Evolutionary conservation across 176 grass and related monocot genomes (phyloP), one percentile per base, ranked within the genome.

Genomic region (Ampelocalamus luodianensis): DNA sequence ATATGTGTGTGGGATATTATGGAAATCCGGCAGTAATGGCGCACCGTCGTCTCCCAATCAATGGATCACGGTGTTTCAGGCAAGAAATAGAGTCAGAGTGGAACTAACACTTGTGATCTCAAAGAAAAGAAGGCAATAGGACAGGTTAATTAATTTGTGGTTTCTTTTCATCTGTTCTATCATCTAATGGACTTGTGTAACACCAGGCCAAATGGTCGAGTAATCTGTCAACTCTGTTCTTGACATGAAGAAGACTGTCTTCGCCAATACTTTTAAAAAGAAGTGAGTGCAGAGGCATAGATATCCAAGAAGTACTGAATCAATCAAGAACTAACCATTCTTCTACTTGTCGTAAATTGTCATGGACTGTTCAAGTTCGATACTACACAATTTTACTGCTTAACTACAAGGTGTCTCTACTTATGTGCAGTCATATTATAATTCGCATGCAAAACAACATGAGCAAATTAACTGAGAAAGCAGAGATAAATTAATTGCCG

Each of bases 361-460:
- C n/a, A 43, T 58, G 43, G 23, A 48, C 9, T 2, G 23, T 70
- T 65, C 36, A 45, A 49, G 42, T 76, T 68, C 37, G 62, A 8
- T 13, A 8, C 23, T 65, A 65, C 22, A 76, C 34, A 87, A 79
- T 66, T 84, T 27, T 72, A 78, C 65, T n/a, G 55, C 23, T 36
- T 8, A 64, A 32, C 40, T 20, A 20, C n/a, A 72, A 65, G 48
- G 5, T 36, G 39, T 72, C 15, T 85, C 15, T 85, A 14, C 34
- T 45, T 5, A 36, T 46, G 64, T 13, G 60, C 24, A 29, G 60
- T 63, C 60, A 63, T 29, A 63, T 3, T 63, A 26, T 63, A 26
- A 63, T 27, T 63, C 60, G 13, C 58, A 63, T 63, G 12, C 80
- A 40, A 58, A 17, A 55, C 43, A 77, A 34, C 23, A 1, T 43